Base-by-base conservation (phyloP, 73 alveolate genomes). In the Tetrahymena malaccensis region DNA sequence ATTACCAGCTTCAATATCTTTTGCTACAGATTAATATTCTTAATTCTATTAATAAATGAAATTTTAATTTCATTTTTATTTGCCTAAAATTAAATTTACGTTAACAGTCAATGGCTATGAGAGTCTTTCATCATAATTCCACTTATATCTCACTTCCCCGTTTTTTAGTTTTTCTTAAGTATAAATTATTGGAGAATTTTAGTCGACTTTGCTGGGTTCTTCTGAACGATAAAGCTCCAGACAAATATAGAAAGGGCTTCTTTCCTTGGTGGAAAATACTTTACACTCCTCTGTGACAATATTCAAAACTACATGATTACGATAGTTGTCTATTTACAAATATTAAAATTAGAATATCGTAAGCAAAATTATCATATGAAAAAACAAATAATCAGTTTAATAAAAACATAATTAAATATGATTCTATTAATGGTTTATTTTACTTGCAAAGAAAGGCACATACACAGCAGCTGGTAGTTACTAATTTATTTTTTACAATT, bases 241-340 rank as follows among this genome's bases (percentile, higher is more conserved):
- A 70, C 98, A 97, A n/a, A 97, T 93, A 96, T 96, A 94, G 93
- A 96, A 97, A 16, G 98, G 98, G 31, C 98, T 97, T 96, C 98
- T 97, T 93, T 97, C 98, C 93, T 93, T 96, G 8, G 98, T 97
- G 35, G 97, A 85, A 55, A 97, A 97, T 22, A 97, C 84, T 93
- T 96, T 97, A 10, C 97, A 94, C 84, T 97, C 98, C 16, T 89
- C 89, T 11, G 55, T 96, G 40, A 84, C 97, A 10, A 97, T 97
- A 43, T 96, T 97, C 35, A 97, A 84, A 10, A 97, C 96, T 5
- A 93, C 96, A 38, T 97, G 93, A 85, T 96, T 85, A 93, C 98
- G 93, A 19, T 89, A 37, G 17, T 95, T 17, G 43, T 94, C 98
- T 94, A 34, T 0, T 27, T 37, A 25, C 37, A 43, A 44, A 35